phyloP scores from a whole-genome alignment of 208 protist species.

The Leptomonas seymouri region DNA sequence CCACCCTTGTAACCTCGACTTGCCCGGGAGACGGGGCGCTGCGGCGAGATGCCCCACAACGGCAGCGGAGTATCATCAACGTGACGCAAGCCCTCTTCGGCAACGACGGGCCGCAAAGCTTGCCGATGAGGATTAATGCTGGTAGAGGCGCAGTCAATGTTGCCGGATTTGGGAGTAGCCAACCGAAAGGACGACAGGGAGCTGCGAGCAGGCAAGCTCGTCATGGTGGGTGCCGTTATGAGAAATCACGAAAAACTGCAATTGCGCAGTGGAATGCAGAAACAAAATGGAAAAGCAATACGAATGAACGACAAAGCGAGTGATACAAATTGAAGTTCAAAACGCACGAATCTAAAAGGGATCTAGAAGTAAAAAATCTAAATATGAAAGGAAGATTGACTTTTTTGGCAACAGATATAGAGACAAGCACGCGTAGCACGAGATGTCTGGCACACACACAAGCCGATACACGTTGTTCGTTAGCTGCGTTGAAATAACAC shows the following conservation, averaged over 20 bases:
- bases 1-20: constrained; percentile 5
- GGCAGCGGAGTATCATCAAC: constrained; percentile 12
- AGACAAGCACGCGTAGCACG: too few species aligned
- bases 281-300: too few species aligned
- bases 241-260: constrained; percentile 6
- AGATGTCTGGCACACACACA: too few species aligned
- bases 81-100: constrained; percentile 16
- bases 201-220: neutral
- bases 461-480: too few species aligned
- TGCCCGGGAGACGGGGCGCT: constrained; percentile 16
- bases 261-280: too few species aligned
- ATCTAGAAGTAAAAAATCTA: neutral
- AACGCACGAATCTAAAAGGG: neutral
- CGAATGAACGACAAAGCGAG: too few species aligned
- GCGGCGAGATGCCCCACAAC: constrained; percentile 9
- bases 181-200: neutral
- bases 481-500: too few species aligned
- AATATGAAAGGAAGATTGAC: neutral
- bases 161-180: neutral
- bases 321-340: neutral
- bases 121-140: constrained; percentile 11
- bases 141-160: neutral
- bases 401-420: neutral
- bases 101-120: constrained; percentile 1
- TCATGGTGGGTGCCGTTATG: neutral